Base-by-base conservation (phyloP, 2,329 filamentous ascomycete genomes). In the Rutstroemia sydowiana region DNA sequence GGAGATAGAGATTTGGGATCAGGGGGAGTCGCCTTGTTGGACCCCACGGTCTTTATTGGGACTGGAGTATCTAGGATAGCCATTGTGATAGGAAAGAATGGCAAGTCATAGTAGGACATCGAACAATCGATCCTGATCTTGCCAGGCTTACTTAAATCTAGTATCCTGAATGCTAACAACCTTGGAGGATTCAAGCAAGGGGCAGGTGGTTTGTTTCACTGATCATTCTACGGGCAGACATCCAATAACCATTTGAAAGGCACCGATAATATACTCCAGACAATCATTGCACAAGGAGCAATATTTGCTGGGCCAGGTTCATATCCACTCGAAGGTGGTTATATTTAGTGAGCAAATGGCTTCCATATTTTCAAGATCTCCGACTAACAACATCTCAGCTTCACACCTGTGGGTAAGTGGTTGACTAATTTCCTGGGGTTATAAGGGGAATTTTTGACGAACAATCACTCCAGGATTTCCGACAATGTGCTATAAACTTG, bases 1-100 rank as follows among this genome's bases (percentile, higher is more conserved):
- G 72, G 70, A 23, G 73, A 75, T 61, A 71, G 73, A 51, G 74
- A 76, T 64, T 63, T 76, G 5, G 73, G 73, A 10, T 74, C 73
- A 0, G 69, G 65, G 5, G 72, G 73, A 0, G 64, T 76, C 3
- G 66, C 71, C 55, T 55, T 76, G 1, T 60, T 75, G 11, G 45
- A 40, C 11, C 23, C 26, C 21, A 9, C 72, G 16, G 36, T 48
- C 8, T 48, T 48, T 30, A 2, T 40, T 6, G 23, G 23, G 9
- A 48, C 45, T 31, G 23, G 23, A n/a, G 34, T 48, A 30, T 40
- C 34, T 18, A 14, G 23, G 20, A 48, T 48, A 3, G 34, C 34
- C 20, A 31, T 48, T 31, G 45, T 40, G 8, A 48, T 65, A n/a
- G 69, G 70, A 11, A 72, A 72, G 56, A 68, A 65, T 46, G 69